Evolutionary conservation across 2,329 filamentous ascomycete species (phyloP), one percentile per base, ranked within the genome.

Genomic region (Paecilomyces fulvus): DNA sequence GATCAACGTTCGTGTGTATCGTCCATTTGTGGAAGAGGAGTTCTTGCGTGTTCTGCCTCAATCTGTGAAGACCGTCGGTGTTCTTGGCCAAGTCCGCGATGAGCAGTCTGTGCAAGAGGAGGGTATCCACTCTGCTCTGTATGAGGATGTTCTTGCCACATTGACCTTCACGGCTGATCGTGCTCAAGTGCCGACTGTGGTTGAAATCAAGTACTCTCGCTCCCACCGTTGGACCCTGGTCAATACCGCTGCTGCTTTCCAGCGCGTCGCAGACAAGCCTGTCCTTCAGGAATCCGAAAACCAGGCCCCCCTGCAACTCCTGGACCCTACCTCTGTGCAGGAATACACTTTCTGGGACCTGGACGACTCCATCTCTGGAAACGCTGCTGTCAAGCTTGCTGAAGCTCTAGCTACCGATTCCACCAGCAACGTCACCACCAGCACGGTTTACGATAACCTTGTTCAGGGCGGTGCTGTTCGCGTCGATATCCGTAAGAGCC

Each of bases 321-420:
- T 81, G n/a, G 80, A 84, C 60, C 64, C 71, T 21, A 69, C 77
- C n/a, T 70, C 73, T 20, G 84, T 86, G 20, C 82, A 89, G 71
- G 89, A 97, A 73, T 97, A 94, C 77, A 87, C 86, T 11, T 96
- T 99, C 81, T 97, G 92, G 91, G 89, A 96, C 64, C 71, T 89
- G 46, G 92, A 96, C 67, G 82, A 85, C 70, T 91, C 91, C 28
- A 74, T 79, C 1, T 82, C 87, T 53, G 79, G 81, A 53, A 78
- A 79, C 58, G 85, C 90, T 1, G 86, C 90, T 10, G 75, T 82
- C 21, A 82, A 76, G 50, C 69, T 87, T 52, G 82, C 80, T 46
- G 79, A 84, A 67, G 77, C 85, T 8, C 72, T 87, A 33, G 81
- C 84, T 3, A 79, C 77, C 30, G 83, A 86, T 64, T 82, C 82